These are phyloP conservation scores for Dentipellis sp. DNA, from an alignment of 768 basidiomycete species.

Conservation along the genomic window DNA sequence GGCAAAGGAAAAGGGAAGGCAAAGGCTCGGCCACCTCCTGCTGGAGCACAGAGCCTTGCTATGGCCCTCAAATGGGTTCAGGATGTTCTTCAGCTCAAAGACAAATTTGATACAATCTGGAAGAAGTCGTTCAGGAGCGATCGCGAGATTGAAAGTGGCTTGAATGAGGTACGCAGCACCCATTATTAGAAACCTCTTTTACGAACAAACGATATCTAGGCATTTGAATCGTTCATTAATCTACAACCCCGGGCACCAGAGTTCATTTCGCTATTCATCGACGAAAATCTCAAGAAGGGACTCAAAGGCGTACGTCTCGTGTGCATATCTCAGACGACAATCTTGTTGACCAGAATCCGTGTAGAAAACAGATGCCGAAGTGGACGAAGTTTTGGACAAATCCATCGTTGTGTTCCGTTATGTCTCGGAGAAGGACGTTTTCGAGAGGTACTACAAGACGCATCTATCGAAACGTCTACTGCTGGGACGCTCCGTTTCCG, in stretches of 20 bases:
- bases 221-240: constrained; percentile 90
- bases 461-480: constrained; percentile 93
- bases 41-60: constrained; percentile 37
- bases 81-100: constrained; percentile 83
- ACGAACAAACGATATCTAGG: constrained; percentile 36
- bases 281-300: constrained; percentile 91
- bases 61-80: constrained; percentile 90
- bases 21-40: constrained; percentile 28
- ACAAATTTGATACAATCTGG: constrained; percentile 79
- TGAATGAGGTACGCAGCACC: constrained; percentile 64
- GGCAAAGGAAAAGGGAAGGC: constrained; percentile 45
- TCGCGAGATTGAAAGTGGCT: constrained; percentile 65
- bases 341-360: not conserved
- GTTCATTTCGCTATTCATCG: constrained; percentile 93
- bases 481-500: constrained; percentile 79
- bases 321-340: not conserved
- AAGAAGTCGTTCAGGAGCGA: constrained; percentile 60
- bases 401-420: constrained; percentile 95
- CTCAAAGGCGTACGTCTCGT: constrained; percentile 72
- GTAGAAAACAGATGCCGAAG: constrained; percentile 92
- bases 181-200: not conserved
- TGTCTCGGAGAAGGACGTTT: constrained; percentile 91
- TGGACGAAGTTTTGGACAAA: constrained; percentile 86
- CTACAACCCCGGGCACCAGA: constrained; percentile 81
- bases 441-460: constrained; percentile 95